Evolutionary conservation across 2,329 filamentous ascomycete genomes (phyloP), one percentile per base, ranked within the genome.

Genomic region (Aspergillus sp.): DNA sequence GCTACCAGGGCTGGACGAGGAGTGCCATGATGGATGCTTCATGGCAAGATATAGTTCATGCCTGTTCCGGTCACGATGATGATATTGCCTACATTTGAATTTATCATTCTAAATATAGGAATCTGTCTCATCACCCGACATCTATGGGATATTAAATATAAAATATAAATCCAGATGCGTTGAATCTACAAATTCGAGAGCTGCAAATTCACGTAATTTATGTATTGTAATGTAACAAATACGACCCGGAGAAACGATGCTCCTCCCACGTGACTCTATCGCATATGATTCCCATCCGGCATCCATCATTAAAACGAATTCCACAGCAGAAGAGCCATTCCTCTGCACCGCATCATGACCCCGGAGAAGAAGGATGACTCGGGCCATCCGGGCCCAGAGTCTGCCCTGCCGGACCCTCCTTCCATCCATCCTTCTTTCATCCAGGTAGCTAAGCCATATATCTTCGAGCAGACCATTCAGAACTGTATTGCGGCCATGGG

Each of bases 381-480:
- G 28, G 45, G 37, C 28, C 48, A 36, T 27, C 42, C 39, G 19
- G 40, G 37, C 27, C 33, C 53, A 30, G 57, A 55, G 27, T 38
- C 43, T 1, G 34, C 33, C 7, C 12, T 46, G 2, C 53, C 54
- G 5, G 53, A 59, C 29, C 56, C 56, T n/a, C 57, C 62, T 39
- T 73, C 75, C 10, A 81, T 79, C 19, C 78, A 83, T 58, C 79
- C 79, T 1, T 82, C 79, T 13, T 81, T 77, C 56, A 82, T 84
- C 48, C 77, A 81, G 57, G 74, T 83, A 44, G 79, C 81, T 44
- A 78, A 80, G 54, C 88, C 88, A 45, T 97, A 91, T 69, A 79
- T 89, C 49, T 85, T 88, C 52, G 88, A 96, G 62, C 83, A 88
- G 56, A 82, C 82, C 55, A 79, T 97, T 44, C 83, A 89, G 48